Evolutionary conservation across 352 stramenopile genomes (phyloP).

Genomic region (Salisapilia sapeloensis): DNA sequence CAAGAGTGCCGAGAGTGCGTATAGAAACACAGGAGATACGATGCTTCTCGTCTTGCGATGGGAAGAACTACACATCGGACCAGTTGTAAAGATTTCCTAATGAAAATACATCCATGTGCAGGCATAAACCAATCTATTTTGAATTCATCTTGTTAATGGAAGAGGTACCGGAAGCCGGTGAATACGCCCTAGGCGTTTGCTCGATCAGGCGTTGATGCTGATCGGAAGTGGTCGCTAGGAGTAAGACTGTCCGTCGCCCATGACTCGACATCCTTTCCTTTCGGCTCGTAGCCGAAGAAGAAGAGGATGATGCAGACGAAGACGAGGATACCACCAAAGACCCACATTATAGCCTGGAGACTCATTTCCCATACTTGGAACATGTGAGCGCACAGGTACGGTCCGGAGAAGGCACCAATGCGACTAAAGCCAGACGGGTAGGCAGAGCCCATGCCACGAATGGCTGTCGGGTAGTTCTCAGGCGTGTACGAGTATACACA

Average conservation of each 20-base stretch:
- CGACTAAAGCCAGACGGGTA: conserved; percentile 48
- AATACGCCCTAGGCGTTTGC: too few relatives aligned
- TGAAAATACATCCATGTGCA: too few relatives aligned
- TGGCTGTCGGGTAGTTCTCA: conserved; percentile 57
- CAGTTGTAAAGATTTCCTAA: too few relatives aligned
- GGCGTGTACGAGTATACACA: conserved; percentile 58
- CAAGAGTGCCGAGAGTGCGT: conserved; percentile 21
- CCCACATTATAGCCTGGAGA: conserved; percentile 47
- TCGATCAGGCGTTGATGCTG: conserved; percentile 1
- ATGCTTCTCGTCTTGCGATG: conserved; percentile 24
- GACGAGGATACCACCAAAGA: conserved; percentile 44
- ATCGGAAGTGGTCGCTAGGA: not conserved
- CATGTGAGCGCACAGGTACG: conserved; percentile 48
- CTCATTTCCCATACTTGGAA: conserved; percentile 31
- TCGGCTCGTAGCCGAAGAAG: conserved; percentile 48
- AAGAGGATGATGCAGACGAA: conserved; percentile 28
- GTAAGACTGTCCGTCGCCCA: too few relatives aligned
- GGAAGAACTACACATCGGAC: conserved; percentile 23
- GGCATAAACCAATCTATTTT: too few relatives aligned
- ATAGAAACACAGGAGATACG: conserved; percentile 25
- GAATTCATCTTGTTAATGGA: too few relatives aligned
- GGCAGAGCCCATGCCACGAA: conserved; percentile 44
- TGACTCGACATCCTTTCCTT: conserved; percentile 41
- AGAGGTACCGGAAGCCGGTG: too few relatives aligned
- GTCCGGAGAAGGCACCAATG: conserved; percentile 43